These are phyloP conservation scores for Amanita phalloides DNA, from an alignment of 768 basidiomycete species.

Conservation along the genomic window DNA sequence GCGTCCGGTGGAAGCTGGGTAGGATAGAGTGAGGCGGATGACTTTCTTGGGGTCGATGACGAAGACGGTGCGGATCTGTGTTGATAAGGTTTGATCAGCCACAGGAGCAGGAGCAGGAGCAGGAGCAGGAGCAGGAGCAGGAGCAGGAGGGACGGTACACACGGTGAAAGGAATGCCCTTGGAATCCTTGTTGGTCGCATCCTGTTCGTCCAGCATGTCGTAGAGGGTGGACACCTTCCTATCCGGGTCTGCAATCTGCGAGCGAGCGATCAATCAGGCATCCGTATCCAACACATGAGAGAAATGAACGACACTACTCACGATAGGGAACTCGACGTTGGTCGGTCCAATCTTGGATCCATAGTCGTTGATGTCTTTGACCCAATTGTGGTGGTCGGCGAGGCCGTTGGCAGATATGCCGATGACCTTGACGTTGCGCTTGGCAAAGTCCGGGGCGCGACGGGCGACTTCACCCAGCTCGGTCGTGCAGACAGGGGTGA, in stretches of 20 bases:
- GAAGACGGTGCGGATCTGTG: slow-evolving; percentile 89
- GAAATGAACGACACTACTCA: slow-evolving; percentile 30
- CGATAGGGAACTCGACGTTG: slow-evolving; percentile 86
- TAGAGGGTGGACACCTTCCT: slow-evolving; percentile 79
- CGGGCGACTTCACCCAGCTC: slow-evolving; percentile 95
- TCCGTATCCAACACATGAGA: too few species aligned
- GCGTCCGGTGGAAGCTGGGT: slow-evolving; percentile 93
- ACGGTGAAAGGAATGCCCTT: slow-evolving; percentile 94
- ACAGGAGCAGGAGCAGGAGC: neutral
- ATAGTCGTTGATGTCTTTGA: slow-evolving; percentile 76
- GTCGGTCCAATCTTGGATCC: slow-evolving; percentile 65
- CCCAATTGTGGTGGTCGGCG: slow-evolving; percentile 78
- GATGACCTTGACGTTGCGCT: slow-evolving; percentile 87
- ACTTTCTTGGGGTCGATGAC: slow-evolving; percentile 95
- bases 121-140: neutral
- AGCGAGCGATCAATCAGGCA: too few species aligned
- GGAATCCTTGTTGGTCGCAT: slow-evolving; percentile 77
- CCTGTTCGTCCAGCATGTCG: slow-evolving; percentile 95
- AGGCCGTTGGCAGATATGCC: slow-evolving; percentile 90
- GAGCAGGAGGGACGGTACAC: slow-evolving; percentile 10
- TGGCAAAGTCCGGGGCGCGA: slow-evolving; percentile 72
- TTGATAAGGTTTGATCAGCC: slow-evolving; percentile 1
- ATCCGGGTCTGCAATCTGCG: slow-evolving; percentile 85
- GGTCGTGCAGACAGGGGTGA: slow-evolving; percentile 93
- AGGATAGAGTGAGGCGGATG: slow-evolving; percentile 82